A percentile compares a stretch with the other conserved stretches of the same genome.
Evolutionary conservation across 2,329 filamentous ascomycete genomes (phyloP).

Genomic region (Aspergillus jensenii): DNA sequence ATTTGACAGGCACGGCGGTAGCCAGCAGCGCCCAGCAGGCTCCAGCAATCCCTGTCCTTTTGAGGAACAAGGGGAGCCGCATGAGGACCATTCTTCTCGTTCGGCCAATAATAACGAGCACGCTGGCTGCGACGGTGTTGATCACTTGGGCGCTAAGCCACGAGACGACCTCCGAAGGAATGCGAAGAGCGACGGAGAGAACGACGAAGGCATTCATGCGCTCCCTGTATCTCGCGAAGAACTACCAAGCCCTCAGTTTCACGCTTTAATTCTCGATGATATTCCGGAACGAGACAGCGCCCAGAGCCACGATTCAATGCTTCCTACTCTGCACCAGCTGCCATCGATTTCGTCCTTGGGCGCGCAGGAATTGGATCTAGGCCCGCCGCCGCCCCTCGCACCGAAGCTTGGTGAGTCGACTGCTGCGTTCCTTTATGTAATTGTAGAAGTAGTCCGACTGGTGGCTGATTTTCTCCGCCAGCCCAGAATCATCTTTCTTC

Average conservation of each 20-base stretch:
- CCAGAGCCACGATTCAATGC: background rate
- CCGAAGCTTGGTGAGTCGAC: conserved; percentile 17
- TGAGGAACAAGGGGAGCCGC: conserved; percentile 6
- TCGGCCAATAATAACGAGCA: conserved; percentile 2
- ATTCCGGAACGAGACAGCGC: background rate
- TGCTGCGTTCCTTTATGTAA: background rate
- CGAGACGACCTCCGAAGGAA: background rate
- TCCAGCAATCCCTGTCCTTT: conserved; percentile 6
- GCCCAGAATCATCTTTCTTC: conserved; percentile 12
- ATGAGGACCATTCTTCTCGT: conserved; percentile 1
- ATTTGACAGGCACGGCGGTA: background rate
- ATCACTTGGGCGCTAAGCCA: conserved; percentile 11
- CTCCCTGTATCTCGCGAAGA: background rate
- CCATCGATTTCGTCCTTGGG: conserved; percentile 30
- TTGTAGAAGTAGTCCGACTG: background rate
- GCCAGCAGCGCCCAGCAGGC: conserved; percentile 5
- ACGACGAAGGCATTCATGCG: background rate
- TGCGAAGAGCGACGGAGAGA: background rate
- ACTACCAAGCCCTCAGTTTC: background rate
- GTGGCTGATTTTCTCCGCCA: conserved; percentile 8
- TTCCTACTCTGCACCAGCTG: conserved; percentile 8
- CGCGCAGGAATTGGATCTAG: conserved; percentile 17
- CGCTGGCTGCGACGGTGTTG: conserved; percentile 5
- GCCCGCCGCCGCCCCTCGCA: conserved; percentile 10
- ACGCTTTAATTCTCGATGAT: background rate